Conservation (phyloP, 2,329 filamentous ascomycete genomes). For the Trichothecium roseum region DNA sequence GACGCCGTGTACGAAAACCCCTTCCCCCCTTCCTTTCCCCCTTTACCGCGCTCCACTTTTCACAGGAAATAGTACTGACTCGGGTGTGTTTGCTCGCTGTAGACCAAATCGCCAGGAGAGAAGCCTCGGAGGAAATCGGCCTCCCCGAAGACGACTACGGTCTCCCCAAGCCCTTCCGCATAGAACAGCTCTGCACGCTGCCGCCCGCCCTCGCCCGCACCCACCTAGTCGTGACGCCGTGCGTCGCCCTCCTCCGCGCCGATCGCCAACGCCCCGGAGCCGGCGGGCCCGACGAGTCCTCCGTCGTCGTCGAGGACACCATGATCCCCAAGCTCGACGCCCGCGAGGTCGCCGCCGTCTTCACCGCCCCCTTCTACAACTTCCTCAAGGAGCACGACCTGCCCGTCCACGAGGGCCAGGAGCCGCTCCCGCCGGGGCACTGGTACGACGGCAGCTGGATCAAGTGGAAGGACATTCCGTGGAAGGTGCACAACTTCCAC, state of each 20-base stretch:
- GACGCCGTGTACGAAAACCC: slow-evolving; percentile 42
- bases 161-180: slow-evolving; percentile 66
- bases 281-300: slow-evolving; percentile 12
- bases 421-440: slow-evolving; percentile 37
- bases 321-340: slow-evolving; percentile 77
- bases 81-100: too few relatives aligned
- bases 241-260: slow-evolving; percentile 66
- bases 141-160: slow-evolving; percentile 61
- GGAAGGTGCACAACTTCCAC: slow-evolving; percentile 86
- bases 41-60: too few relatives aligned
- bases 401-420: slow-evolving; percentile 21
- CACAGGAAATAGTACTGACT: neutral
- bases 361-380: slow-evolving; percentile 78
- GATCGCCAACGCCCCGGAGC: slow-evolving; percentile 27
- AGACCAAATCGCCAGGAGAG: slow-evolving; percentile 77
- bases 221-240: slow-evolving; percentile 63
- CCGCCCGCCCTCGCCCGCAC: slow-evolving; percentile 67
- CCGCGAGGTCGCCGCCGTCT: slow-evolving; percentile 86
- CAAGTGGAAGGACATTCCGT: slow-evolving; percentile 65
- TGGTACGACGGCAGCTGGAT: slow-evolving; percentile 87
- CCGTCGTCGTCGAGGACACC: slow-evolving; percentile 48
- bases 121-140: slow-evolving; percentile 90
- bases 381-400: slow-evolving; percentile 60
- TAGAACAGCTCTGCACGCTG: slow-evolving; percentile 81
- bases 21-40: neutral